These are phyloP conservation scores for Thelonectria olida DNA, from an alignment of 2,329 filamentous ascomycete genomes.

Conservation along the genomic window DNA sequence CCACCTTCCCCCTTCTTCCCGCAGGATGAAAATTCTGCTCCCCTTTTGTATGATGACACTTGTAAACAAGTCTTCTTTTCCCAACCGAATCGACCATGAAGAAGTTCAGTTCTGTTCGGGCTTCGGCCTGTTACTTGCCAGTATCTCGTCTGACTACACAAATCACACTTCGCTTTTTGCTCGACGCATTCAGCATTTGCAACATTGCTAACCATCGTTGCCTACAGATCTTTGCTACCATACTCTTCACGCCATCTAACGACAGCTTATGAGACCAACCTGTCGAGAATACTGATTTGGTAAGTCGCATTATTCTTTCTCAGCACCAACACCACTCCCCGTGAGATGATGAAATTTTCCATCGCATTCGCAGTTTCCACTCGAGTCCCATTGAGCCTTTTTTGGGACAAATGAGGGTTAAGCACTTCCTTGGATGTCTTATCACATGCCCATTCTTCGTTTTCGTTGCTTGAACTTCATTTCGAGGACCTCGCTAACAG, in stretches of 20 bases:
- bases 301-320: conserved; percentile 30
- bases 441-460: conserved; percentile 47
- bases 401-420: conserved; percentile 74
- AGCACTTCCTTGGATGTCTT: conserved; percentile 82
- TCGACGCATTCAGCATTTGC: neutral
- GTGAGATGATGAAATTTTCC: conserved; percentile 76
- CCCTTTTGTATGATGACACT: conserved; percentile 75
- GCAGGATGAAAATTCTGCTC: conserved; percentile 15
- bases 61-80: conserved; percentile 81
- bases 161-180: conserved; percentile 16
- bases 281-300: conserved; percentile 10
- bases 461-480: conserved; percentile 20
- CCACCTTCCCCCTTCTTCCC: conserved; percentile 25
- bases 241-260: conserved; percentile 9
- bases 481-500: conserved; percentile 34
- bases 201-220: conserved; percentile 34
- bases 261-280: conserved; percentile 16
- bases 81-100: conserved; percentile 89
- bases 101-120: conserved; percentile 75
- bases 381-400: conserved; percentile 77
- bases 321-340: neutral
- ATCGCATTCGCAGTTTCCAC: conserved; percentile 90
- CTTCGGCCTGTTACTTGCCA: conserved; percentile 88
- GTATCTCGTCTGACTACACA: conserved; percentile 79
- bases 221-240: conserved; percentile 25